Base-by-base conservation (phyloP, 306 rosid genomes). In the Quercus bicolor region DNA sequence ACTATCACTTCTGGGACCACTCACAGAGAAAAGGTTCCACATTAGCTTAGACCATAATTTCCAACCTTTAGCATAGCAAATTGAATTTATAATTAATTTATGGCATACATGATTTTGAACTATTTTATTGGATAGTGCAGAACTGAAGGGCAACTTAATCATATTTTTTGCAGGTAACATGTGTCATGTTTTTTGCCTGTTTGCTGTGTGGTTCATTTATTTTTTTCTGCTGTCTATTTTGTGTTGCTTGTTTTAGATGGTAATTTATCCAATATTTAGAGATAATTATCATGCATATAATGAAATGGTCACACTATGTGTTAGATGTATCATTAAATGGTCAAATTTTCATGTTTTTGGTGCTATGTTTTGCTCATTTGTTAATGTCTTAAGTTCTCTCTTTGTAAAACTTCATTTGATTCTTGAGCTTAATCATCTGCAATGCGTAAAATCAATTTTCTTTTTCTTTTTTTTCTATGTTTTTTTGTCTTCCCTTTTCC, bases 101-200 rank as follows among this genome's bases (percentile, higher is more conserved):
- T 8, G 12, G 45, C 45, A 8, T 40, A 40, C 12, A 40, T 8
- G 12, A 8, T 40, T 8, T 40, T 40, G 45, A 40, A 8, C 1
- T 40, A 40, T 40, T 15, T 68, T 79, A 70, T 68, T 75, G 80
- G 72, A 18, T 85, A 78, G 16, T 74, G 71, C 90, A 94, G 98
- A 80, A 74, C 87, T 81, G 89, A 85, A 83, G 97, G 97, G 74
- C 97, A 83, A 43, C 96, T 93, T 16, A 88, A 85, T 80, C 83
- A 90, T 84, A 85, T 92, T 84, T 72, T 94, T 74, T 92, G 96
- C 92, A 84, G 98, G 98, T 92, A 85, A 83, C 84, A 70, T 40
- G 69, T 1, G 5, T 70, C 28, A 75, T 40, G 0, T 8, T 40
- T 37, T 76, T 73, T 21, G 16, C 78, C 56, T 65, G 73, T 60